Conservation (phyloP, 495 filamentous ascomycete species). For the Elaphomyces granulatus region DNA sequence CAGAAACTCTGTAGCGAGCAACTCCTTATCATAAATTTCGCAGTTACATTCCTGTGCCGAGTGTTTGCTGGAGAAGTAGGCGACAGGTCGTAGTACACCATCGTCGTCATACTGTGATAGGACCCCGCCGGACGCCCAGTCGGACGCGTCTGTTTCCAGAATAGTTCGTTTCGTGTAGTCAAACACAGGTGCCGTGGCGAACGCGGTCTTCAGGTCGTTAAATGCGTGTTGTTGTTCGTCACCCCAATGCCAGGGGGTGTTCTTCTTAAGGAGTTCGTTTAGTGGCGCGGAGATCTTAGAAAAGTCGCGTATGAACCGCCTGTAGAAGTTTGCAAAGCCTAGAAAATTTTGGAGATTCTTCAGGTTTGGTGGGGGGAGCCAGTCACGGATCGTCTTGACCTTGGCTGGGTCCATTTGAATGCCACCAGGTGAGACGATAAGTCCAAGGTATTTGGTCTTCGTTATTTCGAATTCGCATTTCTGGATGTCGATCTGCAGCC, state of each 20-base stretch:
- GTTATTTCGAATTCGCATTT: slow-evolving; percentile 9
- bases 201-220: slow-evolving; percentile 5
- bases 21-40: slow-evolving; percentile 17
- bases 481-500: slow-evolving; percentile 8
- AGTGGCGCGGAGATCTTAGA: not conserved
- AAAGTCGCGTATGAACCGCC: slow-evolving; percentile 5
- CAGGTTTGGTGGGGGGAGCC: slow-evolving; percentile 1
- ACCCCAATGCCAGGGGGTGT: slow-evolving; percentile 4
- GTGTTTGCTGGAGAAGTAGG: slow-evolving; percentile 14
- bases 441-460: slow-evolving; percentile 6
- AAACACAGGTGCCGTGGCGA: too few relatives aligned
- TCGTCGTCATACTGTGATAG: too few relatives aligned
- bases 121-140: not conserved
- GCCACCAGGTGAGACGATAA: slow-evolving; percentile 2
- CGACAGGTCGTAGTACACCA: not conserved
- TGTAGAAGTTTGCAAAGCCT: slow-evolving; percentile 9
- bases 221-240: slow-evolving; percentile 3
- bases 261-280: slow-evolving; percentile 7
- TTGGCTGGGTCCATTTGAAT: slow-evolving; percentile 7
- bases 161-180: too few relatives aligned
- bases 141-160: too few relatives aligned
- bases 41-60: slow-evolving; percentile 12
- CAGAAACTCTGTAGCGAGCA: slow-evolving; percentile 13
- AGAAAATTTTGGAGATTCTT: slow-evolving; percentile 7
- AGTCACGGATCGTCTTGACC: slow-evolving; percentile 4